Percentiles rank a stretch among this genome's conserved stretches.
phyloP scores from a whole-genome alignment of 495 filamentous ascomycete genomes.

The Jackrogersella minutella region DNA sequence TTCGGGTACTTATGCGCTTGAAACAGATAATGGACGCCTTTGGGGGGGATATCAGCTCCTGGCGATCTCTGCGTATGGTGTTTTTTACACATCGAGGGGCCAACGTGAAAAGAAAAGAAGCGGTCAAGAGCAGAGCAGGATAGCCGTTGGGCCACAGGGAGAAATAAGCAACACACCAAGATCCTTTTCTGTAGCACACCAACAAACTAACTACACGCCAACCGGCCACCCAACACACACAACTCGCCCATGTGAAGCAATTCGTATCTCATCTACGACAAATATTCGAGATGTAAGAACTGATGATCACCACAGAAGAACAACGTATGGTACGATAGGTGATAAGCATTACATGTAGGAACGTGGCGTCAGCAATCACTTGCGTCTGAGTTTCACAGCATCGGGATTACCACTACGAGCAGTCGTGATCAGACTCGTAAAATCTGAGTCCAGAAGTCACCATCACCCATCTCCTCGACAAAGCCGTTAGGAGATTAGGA shows the following conservation, averaged over 20 bases:
- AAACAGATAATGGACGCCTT: neutral
- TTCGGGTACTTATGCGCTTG: neutral
- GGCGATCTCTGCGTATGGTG: neutral
- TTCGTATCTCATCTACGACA: neutral
- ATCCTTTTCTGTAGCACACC: neutral
- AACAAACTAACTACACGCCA: neutral
- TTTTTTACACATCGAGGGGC: neutral
- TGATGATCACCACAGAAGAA: slow-evolving; percentile 14
- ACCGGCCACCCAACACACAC: neutral
- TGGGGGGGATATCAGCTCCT: neutral
- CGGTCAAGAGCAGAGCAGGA: slow-evolving; percentile 1
- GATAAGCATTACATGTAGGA: slow-evolving; percentile 11
- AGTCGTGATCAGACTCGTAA: slow-evolving; percentile 19
- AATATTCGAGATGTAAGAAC: neutral
- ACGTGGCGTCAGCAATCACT: slow-evolving; percentile 32
- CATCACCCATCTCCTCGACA: neutral
- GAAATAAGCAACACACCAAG: neutral
- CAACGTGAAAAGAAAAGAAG: neutral
- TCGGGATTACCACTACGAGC: slow-evolving; percentile 11
- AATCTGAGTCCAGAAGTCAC: neutral
- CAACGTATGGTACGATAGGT: slow-evolving; percentile 12
- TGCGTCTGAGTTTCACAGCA: slow-evolving; percentile 24
- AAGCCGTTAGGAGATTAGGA: neutral
- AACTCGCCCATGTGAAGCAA: neutral
- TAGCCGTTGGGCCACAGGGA: neutral